Evolutionary conservation across 306 rosid species (phyloP).

Genomic region (Acacia crassicarpa): DNA sequence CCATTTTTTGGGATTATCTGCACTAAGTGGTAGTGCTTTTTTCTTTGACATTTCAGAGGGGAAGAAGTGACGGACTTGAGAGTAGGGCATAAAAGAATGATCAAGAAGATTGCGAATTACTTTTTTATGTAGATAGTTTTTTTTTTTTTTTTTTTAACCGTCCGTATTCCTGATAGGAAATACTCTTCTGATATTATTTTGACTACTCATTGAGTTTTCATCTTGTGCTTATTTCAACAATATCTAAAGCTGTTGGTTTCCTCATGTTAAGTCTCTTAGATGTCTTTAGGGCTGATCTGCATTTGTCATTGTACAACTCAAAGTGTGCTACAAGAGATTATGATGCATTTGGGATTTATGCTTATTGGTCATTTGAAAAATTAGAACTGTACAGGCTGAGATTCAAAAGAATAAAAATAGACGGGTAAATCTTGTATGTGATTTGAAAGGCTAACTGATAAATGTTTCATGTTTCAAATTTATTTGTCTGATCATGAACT

Average conservation of each 20-base stretch:
- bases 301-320: background rate
- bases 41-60: conserved; percentile 61
- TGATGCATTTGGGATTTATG: background rate
- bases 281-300: background rate
- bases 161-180: conserved; percentile 57
- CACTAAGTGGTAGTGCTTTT: conserved; percentile 61
- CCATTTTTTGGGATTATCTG: conserved; percentile 58
- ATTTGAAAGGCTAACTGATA: background rate
- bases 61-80: conserved; percentile 68
- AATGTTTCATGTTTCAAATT: background rate
- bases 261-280: background rate
- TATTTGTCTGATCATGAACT: background rate
- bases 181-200: conserved; percentile 45
- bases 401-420: background rate
- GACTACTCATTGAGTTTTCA: conserved; percentile 69
- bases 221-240: conserved; percentile 55
- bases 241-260: conserved; percentile 1
- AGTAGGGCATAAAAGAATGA: background rate
- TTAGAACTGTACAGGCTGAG: background rate
- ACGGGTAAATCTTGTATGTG: background rate
- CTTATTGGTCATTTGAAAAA: background rate
- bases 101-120: conserved; percentile 34
- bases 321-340: background rate
- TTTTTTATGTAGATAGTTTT: conserved; percentile 67
- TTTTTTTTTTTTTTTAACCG: conserved; percentile 33